Evolutionary conservation across 202 grass and related monocot species (phyloP).

Genomic region (Carex arenaria): DNA sequence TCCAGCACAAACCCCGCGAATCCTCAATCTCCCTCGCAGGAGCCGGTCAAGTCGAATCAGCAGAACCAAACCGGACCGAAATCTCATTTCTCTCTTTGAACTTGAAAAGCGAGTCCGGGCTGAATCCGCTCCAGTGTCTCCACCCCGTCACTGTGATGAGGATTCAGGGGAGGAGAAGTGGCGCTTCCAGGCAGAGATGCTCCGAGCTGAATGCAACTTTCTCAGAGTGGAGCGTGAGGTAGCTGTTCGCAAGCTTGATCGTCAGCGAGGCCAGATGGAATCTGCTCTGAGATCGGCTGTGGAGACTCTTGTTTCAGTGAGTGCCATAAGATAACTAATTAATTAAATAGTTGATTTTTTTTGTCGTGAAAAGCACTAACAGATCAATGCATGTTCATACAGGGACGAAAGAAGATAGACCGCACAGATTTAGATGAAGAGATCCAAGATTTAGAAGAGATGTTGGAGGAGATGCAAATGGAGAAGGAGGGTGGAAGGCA

Average conservation of each 20-base stretch:
- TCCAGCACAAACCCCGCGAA: slow-evolving; percentile 28
- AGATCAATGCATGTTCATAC: neutral
- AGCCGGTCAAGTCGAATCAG: neutral
- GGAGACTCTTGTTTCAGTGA: slow-evolving; percentile 65
- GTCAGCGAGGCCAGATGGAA: slow-evolving; percentile 60
- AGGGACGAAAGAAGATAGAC: slow-evolving; percentile 84
- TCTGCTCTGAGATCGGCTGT: slow-evolving; percentile 64
- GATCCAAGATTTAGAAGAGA: slow-evolving; percentile 72
- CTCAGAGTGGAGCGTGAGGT: slow-evolving; percentile 83
- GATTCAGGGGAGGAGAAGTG: slow-evolving; percentile 62
- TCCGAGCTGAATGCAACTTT: slow-evolving; percentile 92
- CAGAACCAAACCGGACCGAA: neutral
- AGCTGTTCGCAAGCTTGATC: slow-evolving; percentile 69
- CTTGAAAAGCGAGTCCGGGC: slow-evolving; percentile 42
- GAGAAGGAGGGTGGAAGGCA: slow-evolving; percentile 52
- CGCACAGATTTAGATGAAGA: slow-evolving; percentile 49
- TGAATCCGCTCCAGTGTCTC: slow-evolving; percentile 48
- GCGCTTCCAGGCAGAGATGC: slow-evolving; percentile 93
- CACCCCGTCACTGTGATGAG: slow-evolving; percentile 15
- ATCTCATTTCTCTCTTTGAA: slow-evolving; percentile 58
- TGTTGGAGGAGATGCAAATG: slow-evolving; percentile 57
- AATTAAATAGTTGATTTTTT: neutral
- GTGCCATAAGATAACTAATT: neutral
- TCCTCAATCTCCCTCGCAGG: slow-evolving; percentile 41
- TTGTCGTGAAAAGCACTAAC: neutral